phyloP scores from a whole-genome alignment of 805 yeast genomes.

The Metschnikowia anglica region DNA sequence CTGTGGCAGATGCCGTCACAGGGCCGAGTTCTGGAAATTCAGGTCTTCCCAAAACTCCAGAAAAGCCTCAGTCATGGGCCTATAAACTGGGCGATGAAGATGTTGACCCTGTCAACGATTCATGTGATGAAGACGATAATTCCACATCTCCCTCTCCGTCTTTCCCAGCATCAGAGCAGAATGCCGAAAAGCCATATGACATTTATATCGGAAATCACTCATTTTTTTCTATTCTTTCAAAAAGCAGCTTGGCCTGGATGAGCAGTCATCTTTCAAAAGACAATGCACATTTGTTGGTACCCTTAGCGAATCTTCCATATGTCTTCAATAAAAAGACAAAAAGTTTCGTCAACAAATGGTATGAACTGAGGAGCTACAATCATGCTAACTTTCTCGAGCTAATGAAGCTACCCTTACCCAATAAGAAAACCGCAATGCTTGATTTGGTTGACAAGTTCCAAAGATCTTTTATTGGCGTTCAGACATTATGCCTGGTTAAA shows the following conservation, averaged over 20 bases:
- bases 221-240: slow-evolving; percentile 34
- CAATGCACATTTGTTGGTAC: slow-evolving; percentile 22
- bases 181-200: slow-evolving; percentile 8
- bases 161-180: neutral
- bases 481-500: slow-evolving; percentile 3
- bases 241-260: slow-evolving; percentile 36
- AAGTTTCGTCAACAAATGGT: slow-evolving; percentile 27
- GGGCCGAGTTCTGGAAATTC: neutral
- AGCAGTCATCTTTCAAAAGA: slow-evolving; percentile 26
- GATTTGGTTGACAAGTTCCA: slow-evolving; percentile 6
- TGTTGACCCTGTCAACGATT: neutral
- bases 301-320: slow-evolving; percentile 32
- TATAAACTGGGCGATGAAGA: slow-evolving; percentile 4
- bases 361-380: slow-evolving; percentile 31
- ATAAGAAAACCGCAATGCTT: slow-evolving; percentile 14
- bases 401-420: slow-evolving; percentile 27
- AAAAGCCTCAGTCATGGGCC: too few species aligned
- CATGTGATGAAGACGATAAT: neutral
- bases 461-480: slow-evolving; percentile 5
- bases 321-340: slow-evolving; percentile 22
- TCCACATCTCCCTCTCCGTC: neutral
- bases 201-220: slow-evolving; percentile 40
- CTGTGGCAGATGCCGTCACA: neutral
- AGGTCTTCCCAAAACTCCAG: neutral
- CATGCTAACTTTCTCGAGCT: slow-evolving; percentile 20